Evolutionary conservation across 2,329 filamentous ascomycete genomes (phyloP), one percentile per base, ranked within the genome.

Genomic region (Phoma herbarum): DNA sequence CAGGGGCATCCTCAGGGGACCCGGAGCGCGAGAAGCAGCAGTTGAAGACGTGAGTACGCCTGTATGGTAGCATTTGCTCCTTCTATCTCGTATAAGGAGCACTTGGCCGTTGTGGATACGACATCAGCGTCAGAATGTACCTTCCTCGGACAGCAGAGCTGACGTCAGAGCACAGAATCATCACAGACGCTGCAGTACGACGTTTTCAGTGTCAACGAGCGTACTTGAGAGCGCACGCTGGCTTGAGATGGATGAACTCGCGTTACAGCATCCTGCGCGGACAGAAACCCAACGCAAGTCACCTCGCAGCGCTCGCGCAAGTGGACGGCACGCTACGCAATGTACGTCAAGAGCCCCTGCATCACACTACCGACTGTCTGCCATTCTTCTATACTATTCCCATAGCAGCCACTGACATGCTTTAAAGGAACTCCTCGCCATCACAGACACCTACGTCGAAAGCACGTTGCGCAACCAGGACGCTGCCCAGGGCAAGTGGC

Each of bases 161-260:
- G 51, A 71, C 63, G 52, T 62, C 56, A 65, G 52, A 64, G 23
- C 46, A 56, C 62, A 88, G 86, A 47, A 83, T 89, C 45, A 86
- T 89, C 52, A 76, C 83, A 46, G 86, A 89, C 69, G 83, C 85
- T 37, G 83, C 83, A 47, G 81, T 85, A 33, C 82, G 86, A 46
- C 83, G 86, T 4, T 87, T 88, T 74, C 83, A 83, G 69, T 86
- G 85, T 45, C 85, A 89, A 70, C 84, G 83, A 63, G 82, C 85
- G 52, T 88, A 87, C 65, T 79, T 88, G 4, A 82, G 82, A 61
- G 84, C 84, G 14, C 82, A 84, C 2, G 85, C 86, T 20, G 86
- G 83, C 4, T 77, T 83, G 59, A 79, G 86, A 67, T 89, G 86
- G 86, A 79, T 84, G 62, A 84, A 85, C 60, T 75, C 81, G 33